These are phyloP conservation scores for Silene conica DNA, from an alignment of 148 eudicot species.

Conservation along the genomic window DNA sequence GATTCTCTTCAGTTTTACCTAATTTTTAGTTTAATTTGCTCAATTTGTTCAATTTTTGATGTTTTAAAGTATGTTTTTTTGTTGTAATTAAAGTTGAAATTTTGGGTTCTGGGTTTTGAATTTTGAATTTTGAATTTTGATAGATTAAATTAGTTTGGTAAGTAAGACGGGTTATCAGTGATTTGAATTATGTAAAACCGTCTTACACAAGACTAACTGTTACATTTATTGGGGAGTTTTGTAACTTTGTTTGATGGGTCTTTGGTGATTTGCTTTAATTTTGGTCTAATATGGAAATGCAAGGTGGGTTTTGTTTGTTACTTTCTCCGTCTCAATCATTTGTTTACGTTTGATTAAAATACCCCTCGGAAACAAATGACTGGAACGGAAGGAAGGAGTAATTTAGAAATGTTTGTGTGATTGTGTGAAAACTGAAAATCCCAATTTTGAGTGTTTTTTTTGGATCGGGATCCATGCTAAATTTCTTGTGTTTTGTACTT, in stretches of 20 bases:
- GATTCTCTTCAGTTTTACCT: constrained; percentile 22
- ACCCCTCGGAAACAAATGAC: no score
- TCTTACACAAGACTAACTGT: no score
- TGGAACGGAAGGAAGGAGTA: no score
- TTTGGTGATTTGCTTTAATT: neutral
- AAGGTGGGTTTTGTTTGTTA: neutral
- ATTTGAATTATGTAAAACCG: no score
- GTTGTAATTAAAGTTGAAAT: constrained; percentile 9
- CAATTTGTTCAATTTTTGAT: neutral
- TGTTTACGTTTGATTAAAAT: no score
- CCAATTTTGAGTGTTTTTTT: constrained; percentile 48
- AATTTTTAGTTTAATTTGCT: neutral
- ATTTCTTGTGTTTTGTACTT: constrained; percentile 48
- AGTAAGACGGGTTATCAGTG: no score
- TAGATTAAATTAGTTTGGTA: no score
- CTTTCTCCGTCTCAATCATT: no score
- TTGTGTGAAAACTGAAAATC: constrained; percentile 21
- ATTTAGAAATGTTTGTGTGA: constrained; percentile 11
- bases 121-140: neutral
- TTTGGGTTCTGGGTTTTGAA: constrained; percentile 17
- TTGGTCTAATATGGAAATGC: constrained; percentile 14
- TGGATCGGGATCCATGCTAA: constrained; percentile 76
- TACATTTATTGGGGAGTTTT: neutral
- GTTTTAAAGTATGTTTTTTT: neutral
- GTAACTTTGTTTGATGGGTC: constrained; percentile 20